These are phyloP conservation scores for Achaetomium macrosporum DNA, from an alignment of 2,329 filamentous ascomycete species.

Conservation along the genomic window DNA sequence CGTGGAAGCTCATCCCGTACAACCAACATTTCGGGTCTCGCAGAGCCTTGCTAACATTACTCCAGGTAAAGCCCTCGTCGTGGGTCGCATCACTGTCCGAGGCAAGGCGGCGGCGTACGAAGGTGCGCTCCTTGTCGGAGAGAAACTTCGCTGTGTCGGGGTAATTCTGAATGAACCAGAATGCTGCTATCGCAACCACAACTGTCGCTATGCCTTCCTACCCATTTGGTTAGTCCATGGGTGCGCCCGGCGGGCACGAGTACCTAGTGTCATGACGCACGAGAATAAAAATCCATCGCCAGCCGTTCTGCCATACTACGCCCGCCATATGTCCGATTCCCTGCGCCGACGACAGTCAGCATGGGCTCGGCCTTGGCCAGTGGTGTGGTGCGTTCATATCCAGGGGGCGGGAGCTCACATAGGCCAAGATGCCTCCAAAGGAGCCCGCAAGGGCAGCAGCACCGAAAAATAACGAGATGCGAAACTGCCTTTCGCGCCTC, in stretches of 20 bases:
- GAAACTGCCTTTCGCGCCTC: conserved; percentile 47
- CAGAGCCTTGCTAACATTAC: conserved; percentile 55
- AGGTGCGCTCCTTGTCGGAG: conserved; percentile 46
- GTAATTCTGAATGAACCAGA: conserved; percentile 62
- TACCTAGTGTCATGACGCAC: conserved; percentile 29
- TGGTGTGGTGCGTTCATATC: not conserved
- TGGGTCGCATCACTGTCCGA: conserved; percentile 65
- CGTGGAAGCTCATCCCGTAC: conserved; percentile 66
- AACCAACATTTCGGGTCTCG: conserved; percentile 67
- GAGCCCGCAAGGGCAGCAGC: conserved; percentile 50
- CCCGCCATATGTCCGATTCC: conserved; percentile 51
- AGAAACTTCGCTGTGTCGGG: conserved; percentile 55
- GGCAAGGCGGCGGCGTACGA: conserved; percentile 57
- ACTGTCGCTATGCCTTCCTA: conserved; percentile 53
- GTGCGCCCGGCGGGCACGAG: no score
- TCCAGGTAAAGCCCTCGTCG: conserved; percentile 64
- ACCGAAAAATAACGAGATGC: conserved; percentile 52
- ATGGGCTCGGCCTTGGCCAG: not conserved
- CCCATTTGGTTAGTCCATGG: no score
- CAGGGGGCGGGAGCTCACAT: conserved; percentile 32
- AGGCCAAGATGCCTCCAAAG: conserved; percentile 52
- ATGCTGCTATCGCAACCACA: conserved; percentile 42
- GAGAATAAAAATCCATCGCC: conserved; percentile 57
- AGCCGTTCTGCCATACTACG: conserved; percentile 46
- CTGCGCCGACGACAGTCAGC: conserved; percentile 24